Evolutionary conservation across 2,329 filamentous ascomycete species (phyloP).

Genomic region (Biscogniauxia mediterranea): DNA sequence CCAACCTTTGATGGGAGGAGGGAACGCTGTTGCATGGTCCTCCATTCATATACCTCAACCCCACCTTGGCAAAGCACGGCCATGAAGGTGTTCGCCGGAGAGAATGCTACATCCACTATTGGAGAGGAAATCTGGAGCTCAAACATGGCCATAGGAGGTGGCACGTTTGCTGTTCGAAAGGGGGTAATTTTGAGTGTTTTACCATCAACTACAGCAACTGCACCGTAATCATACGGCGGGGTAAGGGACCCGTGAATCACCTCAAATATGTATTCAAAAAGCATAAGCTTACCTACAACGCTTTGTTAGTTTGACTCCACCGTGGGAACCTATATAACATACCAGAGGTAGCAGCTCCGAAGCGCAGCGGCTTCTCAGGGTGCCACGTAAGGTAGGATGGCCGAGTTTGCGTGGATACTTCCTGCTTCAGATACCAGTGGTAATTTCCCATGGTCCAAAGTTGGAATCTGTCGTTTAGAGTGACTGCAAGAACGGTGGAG

Average conservation of each 20-base stretch:
- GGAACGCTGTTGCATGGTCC: conserved; percentile 55
- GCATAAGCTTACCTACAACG: conserved; percentile 46
- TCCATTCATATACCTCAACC: conserved; percentile 70
- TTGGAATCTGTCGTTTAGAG: conserved; percentile 72
- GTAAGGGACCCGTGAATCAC: conserved; percentile 66
- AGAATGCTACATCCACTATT: conserved; percentile 73
- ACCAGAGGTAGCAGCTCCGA: conserved; percentile 56
- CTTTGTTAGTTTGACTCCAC: conserved; percentile 13
- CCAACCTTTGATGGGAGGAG: conserved; percentile 42
- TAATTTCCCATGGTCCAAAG: conserved; percentile 98
- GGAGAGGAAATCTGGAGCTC: conserved; percentile 64
- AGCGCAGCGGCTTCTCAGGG: conserved; percentile 74
- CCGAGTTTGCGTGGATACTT: conserved; percentile 53
- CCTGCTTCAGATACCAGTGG: conserved; percentile 96
- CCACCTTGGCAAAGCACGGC: conserved; percentile 68
- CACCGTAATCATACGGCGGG: conserved; percentile 73
- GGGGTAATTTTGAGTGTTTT: conserved; percentile 78
- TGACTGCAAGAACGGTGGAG: conserved; percentile 85
- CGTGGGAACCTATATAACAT: conserved; percentile 22
- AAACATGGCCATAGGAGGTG: conserved; percentile 87
- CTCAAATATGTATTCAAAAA: conserved; percentile 67
- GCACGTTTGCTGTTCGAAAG: conserved; percentile 77
- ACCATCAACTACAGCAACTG: conserved; percentile 83
- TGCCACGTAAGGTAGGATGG: conserved; percentile 66
- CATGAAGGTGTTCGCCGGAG: conserved; percentile 60